Percentiles rank a stretch among this genome's conserved stretches.
Evolutionary conservation across 2,329 filamentous ascomycete genomes (phyloP).

Genomic region (Thermoascus crustaceus): DNA sequence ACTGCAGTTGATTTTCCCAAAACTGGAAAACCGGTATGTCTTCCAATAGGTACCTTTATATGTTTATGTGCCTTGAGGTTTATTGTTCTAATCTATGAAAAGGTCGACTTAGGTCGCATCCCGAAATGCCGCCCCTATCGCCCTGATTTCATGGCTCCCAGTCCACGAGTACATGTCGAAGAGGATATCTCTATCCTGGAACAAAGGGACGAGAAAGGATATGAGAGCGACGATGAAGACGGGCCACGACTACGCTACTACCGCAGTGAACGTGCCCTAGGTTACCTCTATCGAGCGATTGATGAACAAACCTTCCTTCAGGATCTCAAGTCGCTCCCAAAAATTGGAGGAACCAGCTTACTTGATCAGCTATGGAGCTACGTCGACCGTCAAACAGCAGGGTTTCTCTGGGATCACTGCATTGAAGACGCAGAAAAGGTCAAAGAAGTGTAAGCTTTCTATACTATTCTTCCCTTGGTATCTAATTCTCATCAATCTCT

Average conservation of each 20-base stretch:
- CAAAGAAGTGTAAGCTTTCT: constrained; percentile 15
- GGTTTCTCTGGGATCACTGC: constrained; percentile 18
- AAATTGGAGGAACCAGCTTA: neutral
- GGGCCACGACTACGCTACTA: constrained; percentile 51
- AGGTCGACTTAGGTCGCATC: constrained; percentile 10
- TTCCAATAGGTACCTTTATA: neutral
- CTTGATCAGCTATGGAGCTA: constrained; percentile 4
- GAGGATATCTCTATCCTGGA: constrained; percentile 10
- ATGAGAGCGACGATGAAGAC: constrained; percentile 8
- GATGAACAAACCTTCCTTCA: constrained; percentile 55
- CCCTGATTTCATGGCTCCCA: constrained; percentile 16
- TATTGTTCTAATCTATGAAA: neutral
- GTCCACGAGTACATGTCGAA: constrained; percentile 12
- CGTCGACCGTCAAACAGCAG: constrained; percentile 14
- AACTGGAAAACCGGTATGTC: constrained; percentile 51
- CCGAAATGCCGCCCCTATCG: constrained; percentile 8
- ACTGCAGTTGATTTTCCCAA: constrained; percentile 70
- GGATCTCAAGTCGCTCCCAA: constrained; percentile 8
- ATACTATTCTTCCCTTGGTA: neutral
- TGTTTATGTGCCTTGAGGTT: too few relatives aligned
- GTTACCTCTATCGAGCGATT: constrained; percentile 61
- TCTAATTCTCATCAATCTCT: constrained; percentile 8
- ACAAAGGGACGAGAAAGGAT: constrained; percentile 5
- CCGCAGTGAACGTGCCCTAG: constrained; percentile 58
- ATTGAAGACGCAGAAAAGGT: constrained; percentile 9